Conservation (phyloP, 2,329 filamentous ascomycete species). For the Helotiales sp. region DNA sequence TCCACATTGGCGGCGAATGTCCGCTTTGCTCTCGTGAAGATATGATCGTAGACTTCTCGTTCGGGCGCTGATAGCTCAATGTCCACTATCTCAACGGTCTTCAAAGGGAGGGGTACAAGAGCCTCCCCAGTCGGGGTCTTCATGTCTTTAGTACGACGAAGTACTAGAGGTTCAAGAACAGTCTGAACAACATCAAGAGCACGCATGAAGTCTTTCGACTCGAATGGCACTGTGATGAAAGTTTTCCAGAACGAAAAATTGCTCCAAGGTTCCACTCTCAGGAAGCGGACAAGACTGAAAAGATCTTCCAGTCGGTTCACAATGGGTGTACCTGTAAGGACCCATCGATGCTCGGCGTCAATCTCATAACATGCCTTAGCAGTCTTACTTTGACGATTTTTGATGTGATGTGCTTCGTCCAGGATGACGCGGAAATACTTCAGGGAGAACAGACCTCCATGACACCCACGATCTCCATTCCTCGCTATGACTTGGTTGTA, state of each 20-base stretch:
- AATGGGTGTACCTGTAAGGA: slow-evolving; percentile 91
- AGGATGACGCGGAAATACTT: slow-evolving; percentile 95
- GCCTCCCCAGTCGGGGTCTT: slow-evolving; percentile 85
- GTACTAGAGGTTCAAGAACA: slow-evolving; percentile 91
- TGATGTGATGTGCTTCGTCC: slow-evolving; percentile 94
- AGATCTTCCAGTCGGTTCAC: slow-evolving; percentile 95
- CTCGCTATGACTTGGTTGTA: slow-evolving; percentile 75
- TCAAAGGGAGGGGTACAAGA: slow-evolving; percentile 80
- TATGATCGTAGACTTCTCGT: slow-evolving; percentile 89
- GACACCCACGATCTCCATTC: slow-evolving; percentile 66
- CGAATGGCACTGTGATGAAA: slow-evolving; percentile 96
- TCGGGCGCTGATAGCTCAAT: slow-evolving; percentile 86
- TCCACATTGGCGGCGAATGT: slow-evolving; percentile 87
- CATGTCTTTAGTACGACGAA: slow-evolving; percentile 97
- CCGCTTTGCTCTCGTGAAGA: slow-evolving; percentile 80
- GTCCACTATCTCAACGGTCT: slow-evolving; percentile 82
- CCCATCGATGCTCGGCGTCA: slow-evolving; percentile 85
- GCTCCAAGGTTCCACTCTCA: slow-evolving; percentile 95
- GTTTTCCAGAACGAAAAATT: slow-evolving; percentile 99
- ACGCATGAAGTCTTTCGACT: slow-evolving; percentile 91
- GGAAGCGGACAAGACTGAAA: slow-evolving; percentile 89
- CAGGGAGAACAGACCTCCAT: slow-evolving; percentile 83
- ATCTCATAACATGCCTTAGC: slow-evolving; percentile 94
- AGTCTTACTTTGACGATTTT: slow-evolving; percentile 87
- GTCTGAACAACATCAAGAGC: slow-evolving; percentile 97